Base-by-base conservation (phyloP, 768 basidiomycete genomes). In the Pleurotus giganteus region DNA sequence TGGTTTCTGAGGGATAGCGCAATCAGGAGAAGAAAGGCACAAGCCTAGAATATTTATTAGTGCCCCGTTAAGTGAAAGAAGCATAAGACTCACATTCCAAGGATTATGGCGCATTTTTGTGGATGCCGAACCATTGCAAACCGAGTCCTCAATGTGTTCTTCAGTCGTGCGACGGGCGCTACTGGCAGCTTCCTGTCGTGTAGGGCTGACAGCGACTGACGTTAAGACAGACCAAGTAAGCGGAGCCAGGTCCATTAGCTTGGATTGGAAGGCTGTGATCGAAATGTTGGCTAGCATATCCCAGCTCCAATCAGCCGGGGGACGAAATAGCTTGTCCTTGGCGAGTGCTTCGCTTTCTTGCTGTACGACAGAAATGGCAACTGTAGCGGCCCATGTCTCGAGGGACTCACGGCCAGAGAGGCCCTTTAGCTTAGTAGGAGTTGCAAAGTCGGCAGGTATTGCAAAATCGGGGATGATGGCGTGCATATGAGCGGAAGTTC, bases 1-100 rank as follows among this genome's bases (percentile, higher is more conserved):
- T 57, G 43, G 46, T 63, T 63, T 1, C 59, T 26, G 17, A 59
- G 54, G 27, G 55, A 60, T 51, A 63, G 52, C 15, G 59, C 47
- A n/a, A 50, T 23, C 0, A 23, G 23, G 9, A 46, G 21, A 0
- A 27, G 23, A 9, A 46, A 23, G 9, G 44, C 27, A 5, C 21
- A 23, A 12, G 21, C 44, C 44, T 46, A 4, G 6, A 4, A 8
- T 19, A 13, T 11, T 0, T 21, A 26, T 15, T 26, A 3, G 6
- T 46, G 7, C 21, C 44, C 9, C n/a, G 4, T 27, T 45, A 4
- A 21, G 21, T 27, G 26, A 45, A 13, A 45, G 15, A 13, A 15
- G 15, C 9, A 19, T 8, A 11, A 27, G 44, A 45, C 44, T 26
- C 26, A 46, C 44, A 23, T 27, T 46, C 44, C 44, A 46, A 4